phyloP scores from a whole-genome alignment of 2,329 filamentous ascomycete species.

The Ceratocystis alfenasii region DNA sequence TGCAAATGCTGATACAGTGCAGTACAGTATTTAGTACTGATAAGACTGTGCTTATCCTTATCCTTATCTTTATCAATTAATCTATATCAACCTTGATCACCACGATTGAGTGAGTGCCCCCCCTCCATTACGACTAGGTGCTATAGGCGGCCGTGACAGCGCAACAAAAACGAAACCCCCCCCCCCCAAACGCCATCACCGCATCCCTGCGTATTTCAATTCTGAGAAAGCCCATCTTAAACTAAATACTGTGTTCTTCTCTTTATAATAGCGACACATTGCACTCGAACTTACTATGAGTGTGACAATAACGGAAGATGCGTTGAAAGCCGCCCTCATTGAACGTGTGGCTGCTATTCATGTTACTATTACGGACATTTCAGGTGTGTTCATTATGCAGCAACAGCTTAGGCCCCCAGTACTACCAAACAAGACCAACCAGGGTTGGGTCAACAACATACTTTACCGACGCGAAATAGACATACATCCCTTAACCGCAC shows the following conservation, averaged over 20 bases:
- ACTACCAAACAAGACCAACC: not conserved
- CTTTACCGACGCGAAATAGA: not conserved
- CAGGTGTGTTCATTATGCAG: conserved; percentile 46
- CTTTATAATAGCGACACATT: not conserved
- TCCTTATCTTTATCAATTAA: conserved; percentile 21
- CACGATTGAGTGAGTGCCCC: not conserved
- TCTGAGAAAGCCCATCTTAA: not conserved
- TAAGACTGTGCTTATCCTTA: conserved; percentile 14
- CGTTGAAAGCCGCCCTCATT: conserved; percentile 55
- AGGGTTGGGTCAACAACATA: not conserved
- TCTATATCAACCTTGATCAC: conserved; percentile 13
- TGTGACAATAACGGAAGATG: conserved; percentile 46
- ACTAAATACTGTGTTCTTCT: not conserved
- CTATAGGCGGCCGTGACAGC: not conserved
- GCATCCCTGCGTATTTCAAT: not conserved
- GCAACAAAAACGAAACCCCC: not conserved
- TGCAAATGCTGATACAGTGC: conserved; percentile 1
- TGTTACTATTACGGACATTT: conserved; percentile 85
- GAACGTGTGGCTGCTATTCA: conserved; percentile 60
- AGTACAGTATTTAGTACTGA: not conserved
- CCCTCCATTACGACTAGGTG: conserved; percentile 2
- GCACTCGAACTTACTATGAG: conserved; percentile 16
- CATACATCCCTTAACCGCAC: not conserved
- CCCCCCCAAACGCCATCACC: conserved; percentile 5
- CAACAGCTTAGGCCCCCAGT: not conserved